Evolutionary conservation across 1,284 basidiomycete genomes (phyloP), one percentile per base, ranked within the genome.

Genomic region (Bjerkandera adusta): DNA sequence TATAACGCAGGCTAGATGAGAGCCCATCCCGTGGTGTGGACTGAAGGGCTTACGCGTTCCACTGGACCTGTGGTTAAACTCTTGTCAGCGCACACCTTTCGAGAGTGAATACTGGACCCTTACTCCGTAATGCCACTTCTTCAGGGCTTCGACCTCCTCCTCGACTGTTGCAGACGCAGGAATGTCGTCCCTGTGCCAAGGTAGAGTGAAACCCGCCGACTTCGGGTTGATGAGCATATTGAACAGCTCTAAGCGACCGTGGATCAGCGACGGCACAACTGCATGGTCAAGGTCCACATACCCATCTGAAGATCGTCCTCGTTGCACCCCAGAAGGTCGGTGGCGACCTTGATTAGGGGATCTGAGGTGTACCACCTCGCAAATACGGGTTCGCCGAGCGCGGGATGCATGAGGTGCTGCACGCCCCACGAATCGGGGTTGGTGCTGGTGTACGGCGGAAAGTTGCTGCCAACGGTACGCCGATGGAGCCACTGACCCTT

Each of bases 141-240:
- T 66, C 3, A 92, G 74, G 2, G 79, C 79, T 21, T 68, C 58
- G 1, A 59, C 57, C 59, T 92, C 90, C 56, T 92, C 84, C 10
- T 81, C 77, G n/a, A 71, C 63, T 0, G 71, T 75, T 0, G 83
- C 85, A 22, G 73, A 71, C 51, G 82, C 82, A 41, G 69, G 70
- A 11, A 92, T 75, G 63, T 91, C 89, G 56, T 92, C 90, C 2
- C 89, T 75, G 63, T 92, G 89, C 89, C 90, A 92, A 34, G 85
- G 72, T 37, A 92, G 69, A 0, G 88, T 85, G 59, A 92, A 92
- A 37, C 81, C 72, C 53, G 85, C 82, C 6, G 65, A 59, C 1
- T 69, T 52, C 0, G 89, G 89, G 60, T 91, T 88, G 51, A 92
- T 84, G 43, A 92, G 70, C 44, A 91, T 62, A 59, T 91, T 92